Base-by-base conservation (phyloP, 2,329 filamentous ascomycete species). In the Lasiodiplodia theobromae region DNA sequence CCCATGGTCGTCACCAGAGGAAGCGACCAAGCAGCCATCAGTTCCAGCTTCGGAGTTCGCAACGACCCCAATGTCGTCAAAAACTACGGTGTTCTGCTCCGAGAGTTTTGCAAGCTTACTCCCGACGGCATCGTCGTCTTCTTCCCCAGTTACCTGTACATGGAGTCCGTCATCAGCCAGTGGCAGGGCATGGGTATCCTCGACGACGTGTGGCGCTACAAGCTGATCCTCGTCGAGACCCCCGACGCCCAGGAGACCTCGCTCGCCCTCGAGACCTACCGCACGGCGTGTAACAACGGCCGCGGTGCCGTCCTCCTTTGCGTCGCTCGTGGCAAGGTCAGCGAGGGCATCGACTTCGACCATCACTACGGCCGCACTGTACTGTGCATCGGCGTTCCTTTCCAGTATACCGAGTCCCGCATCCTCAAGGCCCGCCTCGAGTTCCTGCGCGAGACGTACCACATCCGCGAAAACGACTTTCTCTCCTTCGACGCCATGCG, bases 171-270 rank as follows among this genome's bases (percentile, higher is more conserved):
- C 78, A 97, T 99, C 78, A 95, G 92, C 78, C 97, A 97, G 89
- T 99, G 96, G 96, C 96, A 99, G 79, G 94, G 93, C 67, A 98
- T 98, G 94, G 94, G 94, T 31, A 97, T 98, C 71, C 85, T 99
- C 44, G 96, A 99, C 80, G 92, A 96, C 77, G 94, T 99, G 38
- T 99, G 96, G 96, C 97, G 97, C 80, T 97, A 97, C 84, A 99
- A 99, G 79, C 87, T 99, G 72, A 97, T 99, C 72, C 86, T 99
- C 8, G 96, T 99, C 69, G 96, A 99, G 83, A 99, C 96, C 0
- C 96, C 96, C 0, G 96, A 99, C 78, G 93, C 94, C 1, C 96
- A 99, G 80, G 96, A 99, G 82, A 99, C 96, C 0, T 97, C 94
- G 0, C 86, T 99, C 7, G 96, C 96, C 0, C 86, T 99, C 8